Percentiles rank a stretch among this genome's conserved stretches.
Conservation (phyloP, 2,329 filamentous ascomycete species). For the Lachnellula hyalina region DNA sequence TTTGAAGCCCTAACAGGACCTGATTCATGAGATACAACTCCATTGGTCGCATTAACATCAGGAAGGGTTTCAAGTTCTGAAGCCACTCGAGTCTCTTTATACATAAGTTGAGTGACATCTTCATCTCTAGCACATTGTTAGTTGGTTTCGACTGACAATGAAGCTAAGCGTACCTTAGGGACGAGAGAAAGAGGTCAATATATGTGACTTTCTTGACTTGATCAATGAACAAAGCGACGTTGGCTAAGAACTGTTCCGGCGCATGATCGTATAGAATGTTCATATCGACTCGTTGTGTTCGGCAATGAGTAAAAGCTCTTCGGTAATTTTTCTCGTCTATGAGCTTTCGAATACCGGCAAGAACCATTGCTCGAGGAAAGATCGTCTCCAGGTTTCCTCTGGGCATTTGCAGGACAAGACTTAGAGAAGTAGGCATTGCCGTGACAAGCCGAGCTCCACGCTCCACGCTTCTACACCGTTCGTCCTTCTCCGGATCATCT, state of each 20-base stretch:
- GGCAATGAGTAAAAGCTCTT: conserved; percentile 79
- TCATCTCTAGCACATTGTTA: conserved; percentile 58
- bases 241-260: conserved; percentile 77
- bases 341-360: conserved; percentile 78
- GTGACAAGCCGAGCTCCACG: conserved; percentile 82
- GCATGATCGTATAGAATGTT: conserved; percentile 94
- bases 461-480: conserved; percentile 87
- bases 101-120: conserved; percentile 90
- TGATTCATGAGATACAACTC: conserved; percentile 12
- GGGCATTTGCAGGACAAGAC: conserved; percentile 87
- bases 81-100: conserved; percentile 70
- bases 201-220: conserved; percentile 78
- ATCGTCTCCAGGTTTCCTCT: conserved; percentile 94
- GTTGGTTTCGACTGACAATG: conserved; percentile 1
- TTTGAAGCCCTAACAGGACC: conserved; percentile 45
- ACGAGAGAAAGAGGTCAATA: conserved; percentile 87
- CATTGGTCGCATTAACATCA: conserved; percentile 16
- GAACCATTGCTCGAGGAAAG: conserved; percentile 84
- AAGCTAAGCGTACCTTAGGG: conserved; percentile 55
- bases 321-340: conserved; percentile 79
- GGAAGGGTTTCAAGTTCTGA: conserved; percentile 27
- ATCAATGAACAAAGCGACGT: conserved; percentile 70
- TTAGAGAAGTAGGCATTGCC: conserved; percentile 82
- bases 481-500: conserved; percentile 87
- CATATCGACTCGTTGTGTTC: conserved; percentile 93